These are phyloP conservation scores for Luzula sylvatica DNA, from an alignment of 176 grass and related monocot genomes.

Conservation along the genomic window DNA sequence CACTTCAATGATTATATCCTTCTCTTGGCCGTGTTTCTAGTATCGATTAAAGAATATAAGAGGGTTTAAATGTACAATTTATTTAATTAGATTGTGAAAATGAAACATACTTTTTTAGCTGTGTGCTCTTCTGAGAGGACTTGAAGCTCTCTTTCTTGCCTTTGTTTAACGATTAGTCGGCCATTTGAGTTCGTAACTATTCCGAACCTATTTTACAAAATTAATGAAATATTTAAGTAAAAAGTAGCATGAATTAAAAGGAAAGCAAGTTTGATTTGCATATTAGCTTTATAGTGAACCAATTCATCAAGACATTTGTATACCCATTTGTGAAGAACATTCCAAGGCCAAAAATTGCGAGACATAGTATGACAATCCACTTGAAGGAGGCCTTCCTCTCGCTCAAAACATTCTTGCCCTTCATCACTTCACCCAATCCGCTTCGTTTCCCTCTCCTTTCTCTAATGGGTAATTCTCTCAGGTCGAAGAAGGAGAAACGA, in stretches of 20 bases:
- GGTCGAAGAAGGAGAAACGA: background rate
- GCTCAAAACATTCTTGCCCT: background rate
- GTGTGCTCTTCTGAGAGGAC: constrained; percentile 3
- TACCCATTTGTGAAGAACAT: constrained; percentile 9
- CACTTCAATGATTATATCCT: constrained; percentile 52
- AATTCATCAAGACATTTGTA: background rate
- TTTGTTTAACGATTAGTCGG: background rate
- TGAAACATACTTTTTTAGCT: constrained; percentile 6
- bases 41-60: background rate
- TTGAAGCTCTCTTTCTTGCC: constrained; percentile 12
- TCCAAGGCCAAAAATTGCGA: constrained; percentile 13
- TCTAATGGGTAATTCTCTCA: background rate
- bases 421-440: constrained; percentile 2
- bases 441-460: constrained; percentile 3
- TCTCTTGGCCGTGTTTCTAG: constrained; percentile 7
- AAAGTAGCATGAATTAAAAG: background rate
- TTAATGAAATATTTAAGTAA: background rate
- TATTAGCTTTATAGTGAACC: background rate
- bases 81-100: background rate
- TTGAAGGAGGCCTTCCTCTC: constrained; percentile 13
- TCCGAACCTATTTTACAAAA: constrained; percentile 13
- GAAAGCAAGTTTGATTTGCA: background rate
- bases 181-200: constrained; percentile 2
- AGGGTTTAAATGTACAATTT: too few relatives aligned
- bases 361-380: constrained; percentile 9